Conservation (phyloP, 208 protist genomes). For the Porcisia hertigi region DNA sequence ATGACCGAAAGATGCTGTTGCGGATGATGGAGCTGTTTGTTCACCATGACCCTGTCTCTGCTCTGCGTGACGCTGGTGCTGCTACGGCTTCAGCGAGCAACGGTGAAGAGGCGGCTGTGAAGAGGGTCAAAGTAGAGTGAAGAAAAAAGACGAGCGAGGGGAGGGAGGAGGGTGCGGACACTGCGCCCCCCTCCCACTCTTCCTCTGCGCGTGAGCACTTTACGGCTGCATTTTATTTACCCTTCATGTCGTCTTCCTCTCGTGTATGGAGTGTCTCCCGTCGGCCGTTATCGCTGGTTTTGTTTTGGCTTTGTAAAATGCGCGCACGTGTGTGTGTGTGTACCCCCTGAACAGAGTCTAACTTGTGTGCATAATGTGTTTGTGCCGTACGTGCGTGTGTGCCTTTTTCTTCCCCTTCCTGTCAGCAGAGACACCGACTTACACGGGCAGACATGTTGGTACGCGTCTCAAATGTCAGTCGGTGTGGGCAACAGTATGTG, state of each 20-base stretch:
- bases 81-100: constrained; percentile 20
- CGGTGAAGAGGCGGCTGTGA: constrained; percentile 18
- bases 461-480: not conserved
- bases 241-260: no score
- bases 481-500: not conserved
- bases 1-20: constrained; percentile 69
- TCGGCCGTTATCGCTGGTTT: not conserved
- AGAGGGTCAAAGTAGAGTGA: constrained; percentile 44
- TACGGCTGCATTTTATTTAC: not conserved
- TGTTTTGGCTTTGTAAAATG: not conserved
- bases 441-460: not conserved
- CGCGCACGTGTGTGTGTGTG: not conserved
- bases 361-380: not conserved
- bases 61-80: constrained; percentile 33
- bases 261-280: no score
- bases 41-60: constrained; percentile 32
- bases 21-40: constrained; percentile 38
- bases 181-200: not conserved
- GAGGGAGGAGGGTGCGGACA: no score
- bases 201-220: not conserved
- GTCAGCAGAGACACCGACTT: not conserved
- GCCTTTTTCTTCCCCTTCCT: not conserved
- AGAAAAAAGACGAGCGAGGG: not conserved
- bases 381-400: not conserved
- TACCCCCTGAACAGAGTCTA: not conserved